phyloP scores from a whole-genome alignment of 2,329 filamentous ascomycete species.

The Sporothrix humicola region DNA sequence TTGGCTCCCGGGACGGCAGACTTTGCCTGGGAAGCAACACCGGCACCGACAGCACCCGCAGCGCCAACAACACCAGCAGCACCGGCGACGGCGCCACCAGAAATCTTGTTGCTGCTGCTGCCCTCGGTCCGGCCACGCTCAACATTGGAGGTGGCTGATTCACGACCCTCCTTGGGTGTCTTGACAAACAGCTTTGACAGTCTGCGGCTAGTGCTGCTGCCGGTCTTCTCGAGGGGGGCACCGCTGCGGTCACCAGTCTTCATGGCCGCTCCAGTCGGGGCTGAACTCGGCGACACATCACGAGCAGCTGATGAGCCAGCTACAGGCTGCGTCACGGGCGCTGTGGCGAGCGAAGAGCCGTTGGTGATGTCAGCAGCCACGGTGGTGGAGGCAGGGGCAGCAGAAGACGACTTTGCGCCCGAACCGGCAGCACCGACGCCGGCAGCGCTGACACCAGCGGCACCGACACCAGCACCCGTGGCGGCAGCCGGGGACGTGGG shows the following conservation, averaged over 20 bases:
- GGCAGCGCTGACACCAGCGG: not conserved
- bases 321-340: not conserved
- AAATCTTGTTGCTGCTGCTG: not conserved
- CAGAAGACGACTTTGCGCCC: not conserved
- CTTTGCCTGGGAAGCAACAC: not conserved
- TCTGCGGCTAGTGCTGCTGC: slow-evolving; percentile 9
- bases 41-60: slow-evolving; percentile 28
- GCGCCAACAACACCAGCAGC: slow-evolving; percentile 20
- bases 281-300: not conserved
- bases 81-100: slow-evolving; percentile 7
- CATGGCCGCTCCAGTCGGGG: not conserved
- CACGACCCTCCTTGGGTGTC: slow-evolving; percentile 21
- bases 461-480: not conserved
- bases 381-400: not conserved
- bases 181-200: slow-evolving; percentile 34
- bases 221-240: not conserved
- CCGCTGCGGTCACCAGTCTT: not conserved
- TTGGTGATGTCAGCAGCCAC: slow-evolving; percentile 1
- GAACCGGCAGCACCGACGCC: not conserved
- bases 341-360: slow-evolving; percentile 5
- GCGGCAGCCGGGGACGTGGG: not conserved
- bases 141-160: not conserved
- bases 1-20: not conserved
- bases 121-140: not conserved
- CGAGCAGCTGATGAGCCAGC: not conserved